Conservation (phyloP, 106 monocot species). For the Apostasia ramifera region DNA sequence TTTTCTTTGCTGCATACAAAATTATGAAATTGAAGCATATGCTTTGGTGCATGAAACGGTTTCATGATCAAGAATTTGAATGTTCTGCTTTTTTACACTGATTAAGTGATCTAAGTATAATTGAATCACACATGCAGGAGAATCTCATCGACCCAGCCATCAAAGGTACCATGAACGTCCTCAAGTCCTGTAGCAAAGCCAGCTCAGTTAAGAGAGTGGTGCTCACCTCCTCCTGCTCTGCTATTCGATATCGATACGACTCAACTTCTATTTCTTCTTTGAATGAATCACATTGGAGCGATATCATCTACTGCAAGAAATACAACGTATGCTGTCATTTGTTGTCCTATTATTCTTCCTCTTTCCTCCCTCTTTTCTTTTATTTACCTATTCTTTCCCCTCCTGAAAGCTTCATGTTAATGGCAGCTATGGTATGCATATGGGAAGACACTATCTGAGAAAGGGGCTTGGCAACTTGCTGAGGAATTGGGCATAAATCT, state of each 20-base stretch:
- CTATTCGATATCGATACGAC: conserved; percentile 59
- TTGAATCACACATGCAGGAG: conserved; percentile 24
- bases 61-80: too few species aligned
- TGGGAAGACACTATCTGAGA: conserved; percentile 79
- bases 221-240: conserved; percentile 83
- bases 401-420: background rate
- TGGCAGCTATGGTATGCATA: conserved; percentile 79
- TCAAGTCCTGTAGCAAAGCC: conserved; percentile 58
- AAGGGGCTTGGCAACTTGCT: conserved; percentile 64
- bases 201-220: conserved; percentile 59
- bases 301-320: conserved; percentile 65
- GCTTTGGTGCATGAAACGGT: too few species aligned
- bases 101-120: background rate
- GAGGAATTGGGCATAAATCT: conserved; percentile 50
- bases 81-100: too few species aligned
- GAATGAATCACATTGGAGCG: conserved; percentile 89
- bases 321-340: conserved; percentile 33
- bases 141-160: conserved; percentile 60
- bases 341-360: background rate
- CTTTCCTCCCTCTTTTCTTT: background rate
- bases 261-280: conserved; percentile 37
- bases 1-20: too few species aligned
- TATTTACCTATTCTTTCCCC: background rate
- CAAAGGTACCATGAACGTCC: conserved; percentile 66
- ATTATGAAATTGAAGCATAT: too few species aligned